Evolutionary conservation across 768 basidiomycete genomes (phyloP), one percentile per base, ranked within the genome.

Genomic region (Pleurotus sapidus): DNA sequence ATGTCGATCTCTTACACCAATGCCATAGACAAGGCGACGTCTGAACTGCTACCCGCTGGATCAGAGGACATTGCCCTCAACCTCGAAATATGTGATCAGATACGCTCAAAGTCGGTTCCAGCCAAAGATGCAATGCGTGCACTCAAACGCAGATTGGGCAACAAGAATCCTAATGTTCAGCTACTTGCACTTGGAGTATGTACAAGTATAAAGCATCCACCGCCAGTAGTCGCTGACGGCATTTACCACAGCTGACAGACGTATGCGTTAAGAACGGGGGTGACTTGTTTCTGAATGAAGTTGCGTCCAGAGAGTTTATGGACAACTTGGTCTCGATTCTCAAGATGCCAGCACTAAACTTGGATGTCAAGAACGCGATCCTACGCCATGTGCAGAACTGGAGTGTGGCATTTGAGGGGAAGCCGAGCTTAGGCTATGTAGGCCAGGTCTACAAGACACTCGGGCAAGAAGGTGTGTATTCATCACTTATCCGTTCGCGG

Each of bases 261-360:
- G 79, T 87, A 7, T 95, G 93, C 65, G 82, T 98, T 70, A 99
- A 99, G 86, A 99, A 99, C 65, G 94, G 93, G 8, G 97, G 97
- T 0, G 94, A 98, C 62, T 84, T 87, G 45, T 98, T 99, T 67
- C 74, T 98, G 49, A 70, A 71, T 2, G 94, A 97, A 68, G 72
- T 96, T 46, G 86, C 90, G 4, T 93, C 92, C 4, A 81, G 93
- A 56, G 95, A 98, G 67, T 96, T 95, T 68, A 87, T 96, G 72
- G 95, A 96, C 70, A 95, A 95, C 67, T 80, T 96, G 51, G 89
- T 91, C 43, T 94, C 91, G 6, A 87, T 96, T 58, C 82, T 96
- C 66, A 93, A 89, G 72, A 79, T 89, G 14, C 86, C 89, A 3
- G 72, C 72, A 5, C 72, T 94, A 45, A 94, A 94, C 64, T 76